A percentile compares a stretch with the other conserved stretches of the same genome.
Evolutionary conservation across 495 filamentous ascomycete genomes (phyloP).

Genomic region (Evernia prunastri): DNA sequence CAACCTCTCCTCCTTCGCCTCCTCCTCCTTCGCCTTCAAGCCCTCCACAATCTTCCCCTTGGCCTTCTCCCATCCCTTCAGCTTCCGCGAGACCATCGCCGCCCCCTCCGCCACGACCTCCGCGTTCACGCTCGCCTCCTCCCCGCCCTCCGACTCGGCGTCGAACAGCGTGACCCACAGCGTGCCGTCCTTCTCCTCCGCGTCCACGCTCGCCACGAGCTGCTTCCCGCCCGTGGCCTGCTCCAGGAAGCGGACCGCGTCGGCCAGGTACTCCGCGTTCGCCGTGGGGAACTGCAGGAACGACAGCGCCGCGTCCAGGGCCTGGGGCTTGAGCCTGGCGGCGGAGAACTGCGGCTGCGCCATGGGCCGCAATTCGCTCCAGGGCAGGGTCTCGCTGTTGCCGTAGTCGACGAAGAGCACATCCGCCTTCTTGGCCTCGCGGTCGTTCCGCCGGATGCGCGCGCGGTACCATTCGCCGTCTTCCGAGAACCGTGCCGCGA

Average conservation of each 20-base stretch:
- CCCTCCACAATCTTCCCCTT: slow-evolving; percentile 61
- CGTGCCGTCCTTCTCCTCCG: slow-evolving; percentile 64
- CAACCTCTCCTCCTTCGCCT: slow-evolving; percentile 67
- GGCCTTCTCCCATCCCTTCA: slow-evolving; percentile 81
- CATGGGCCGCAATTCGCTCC: slow-evolving; percentile 73
- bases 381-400: slow-evolving; percentile 81
- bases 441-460: slow-evolving; percentile 84
- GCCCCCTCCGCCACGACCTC: slow-evolving; percentile 76
- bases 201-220: slow-evolving; percentile 87
- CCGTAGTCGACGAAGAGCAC: slow-evolving; percentile 95
- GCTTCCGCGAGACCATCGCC: slow-evolving; percentile 81
- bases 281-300: slow-evolving; percentile 83
- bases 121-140: slow-evolving; percentile 75
- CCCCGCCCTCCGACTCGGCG: slow-evolving; percentile 46
- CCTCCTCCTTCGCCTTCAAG: slow-evolving; percentile 59
- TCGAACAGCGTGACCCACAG: slow-evolving; percentile 84
- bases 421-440: slow-evolving; percentile 77
- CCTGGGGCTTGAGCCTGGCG: slow-evolving; percentile 78
- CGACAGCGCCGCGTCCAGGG: slow-evolving; percentile 78
- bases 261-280: slow-evolving; percentile 67
- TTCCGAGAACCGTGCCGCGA: slow-evolving; percentile 79
- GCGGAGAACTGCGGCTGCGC: slow-evolving; percentile 67
- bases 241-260: slow-evolving; percentile 65
- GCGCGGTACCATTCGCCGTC: slow-evolving; percentile 95
- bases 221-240: slow-evolving; percentile 59